phyloP scores from a whole-genome alignment of 257 asterid species.

The Nicotiana tabacum region DNA sequence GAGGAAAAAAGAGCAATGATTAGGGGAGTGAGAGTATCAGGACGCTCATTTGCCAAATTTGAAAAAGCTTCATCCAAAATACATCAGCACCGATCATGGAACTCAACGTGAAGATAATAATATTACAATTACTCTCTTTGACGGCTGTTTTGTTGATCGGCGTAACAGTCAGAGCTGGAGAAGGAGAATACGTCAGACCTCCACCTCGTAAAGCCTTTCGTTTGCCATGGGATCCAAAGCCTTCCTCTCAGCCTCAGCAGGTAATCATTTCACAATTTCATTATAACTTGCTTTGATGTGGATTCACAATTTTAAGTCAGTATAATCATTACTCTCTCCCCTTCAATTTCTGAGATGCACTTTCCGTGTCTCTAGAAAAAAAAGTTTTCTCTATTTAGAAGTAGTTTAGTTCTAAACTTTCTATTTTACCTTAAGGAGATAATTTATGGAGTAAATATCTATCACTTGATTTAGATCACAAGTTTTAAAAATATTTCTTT shows the following conservation, averaged over 20 bases:
- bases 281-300: no score
- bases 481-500: no score
- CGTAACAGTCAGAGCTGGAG: slow-evolving; percentile 14
- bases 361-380: no score
- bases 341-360: no score
- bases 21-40: not conserved
- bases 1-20: not conserved
- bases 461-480: no score
- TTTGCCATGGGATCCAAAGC: slow-evolving; percentile 40
- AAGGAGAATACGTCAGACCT: slow-evolving; percentile 56
- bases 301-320: not conserved
- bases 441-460: no score
- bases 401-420: no score
- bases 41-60: not conserved
- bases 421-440: no score
- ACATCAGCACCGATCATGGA: not conserved
- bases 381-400: no score
- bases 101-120: slow-evolving; percentile 7
- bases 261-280: slow-evolving; percentile 16
- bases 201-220: slow-evolving; percentile 55
- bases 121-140: not conserved
- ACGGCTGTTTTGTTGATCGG: slow-evolving; percentile 7
- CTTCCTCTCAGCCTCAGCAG: slow-evolving; percentile 64
- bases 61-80: not conserved
- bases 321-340: not conserved